Conservation (phyloP, 345 rosid species). For the Bruguiera parviflora region DNA sequence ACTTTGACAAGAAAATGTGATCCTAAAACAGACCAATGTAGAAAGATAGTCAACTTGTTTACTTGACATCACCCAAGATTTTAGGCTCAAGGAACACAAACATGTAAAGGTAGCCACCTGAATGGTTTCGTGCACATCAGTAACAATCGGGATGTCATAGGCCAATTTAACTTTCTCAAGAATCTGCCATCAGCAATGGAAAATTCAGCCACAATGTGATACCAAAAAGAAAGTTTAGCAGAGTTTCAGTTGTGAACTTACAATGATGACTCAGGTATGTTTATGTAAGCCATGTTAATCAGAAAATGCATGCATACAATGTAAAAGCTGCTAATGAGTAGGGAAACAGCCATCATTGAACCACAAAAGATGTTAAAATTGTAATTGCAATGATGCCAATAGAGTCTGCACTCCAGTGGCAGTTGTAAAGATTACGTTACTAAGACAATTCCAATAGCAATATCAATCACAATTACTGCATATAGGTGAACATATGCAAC, state of each 20-base stretch:
- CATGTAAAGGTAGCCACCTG: slow-evolving; percentile 48
- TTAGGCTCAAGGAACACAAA: slow-evolving; percentile 1
- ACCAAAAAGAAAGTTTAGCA: not conserved
- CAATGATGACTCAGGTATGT: no score
- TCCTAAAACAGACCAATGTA: not conserved
- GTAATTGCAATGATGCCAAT: no score
- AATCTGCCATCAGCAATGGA: slow-evolving; percentile 50
- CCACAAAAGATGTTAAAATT: not conserved
- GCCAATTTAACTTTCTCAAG: slow-evolving; percentile 93
- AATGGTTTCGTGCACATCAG: slow-evolving; percentile 85
- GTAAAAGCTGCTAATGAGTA: not conserved
- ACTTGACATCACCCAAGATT: no score
- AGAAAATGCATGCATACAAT: not conserved
- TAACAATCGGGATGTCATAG: slow-evolving; percentile 77
- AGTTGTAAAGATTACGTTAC: not conserved
- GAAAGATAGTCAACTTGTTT: not conserved
- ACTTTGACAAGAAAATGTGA: not conserved
- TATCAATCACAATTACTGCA: not conserved
- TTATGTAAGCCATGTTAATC: no score
- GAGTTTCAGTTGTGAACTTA: no score
- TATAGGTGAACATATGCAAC: no score
- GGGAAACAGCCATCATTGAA: not conserved
- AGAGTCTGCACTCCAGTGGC: not conserved
- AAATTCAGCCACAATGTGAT: not conserved
- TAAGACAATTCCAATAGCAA: not conserved